These are phyloP conservation scores for Fusarium chlamydosporum DNA, from an alignment of 2,329 filamentous ascomycete species.

Conservation along the genomic window DNA sequence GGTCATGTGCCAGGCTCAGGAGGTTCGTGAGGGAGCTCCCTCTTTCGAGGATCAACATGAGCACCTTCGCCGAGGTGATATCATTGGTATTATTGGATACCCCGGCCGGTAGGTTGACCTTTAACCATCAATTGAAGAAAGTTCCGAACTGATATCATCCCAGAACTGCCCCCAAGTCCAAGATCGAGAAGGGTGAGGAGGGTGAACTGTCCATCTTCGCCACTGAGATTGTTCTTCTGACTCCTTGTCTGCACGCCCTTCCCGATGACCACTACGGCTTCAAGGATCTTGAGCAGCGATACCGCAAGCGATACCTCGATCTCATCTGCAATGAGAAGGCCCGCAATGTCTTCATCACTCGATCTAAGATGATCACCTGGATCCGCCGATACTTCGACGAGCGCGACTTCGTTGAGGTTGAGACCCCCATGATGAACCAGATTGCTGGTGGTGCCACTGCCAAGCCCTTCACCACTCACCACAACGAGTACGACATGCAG, in stretches of 20 bases:
- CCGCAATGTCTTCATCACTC: slow-evolving; percentile 85
- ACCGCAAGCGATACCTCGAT: slow-evolving; percentile 94
- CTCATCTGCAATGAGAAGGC: slow-evolving; percentile 95
- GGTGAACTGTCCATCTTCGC: slow-evolving; percentile 97
- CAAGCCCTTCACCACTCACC: slow-evolving; percentile 91
- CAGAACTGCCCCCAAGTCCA: slow-evolving; percentile 90
- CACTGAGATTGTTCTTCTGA: slow-evolving; percentile 84
- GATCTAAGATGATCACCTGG: slow-evolving; percentile 89
- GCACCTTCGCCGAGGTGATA: slow-evolving; percentile 89
- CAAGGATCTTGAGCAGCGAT: slow-evolving; percentile 94
- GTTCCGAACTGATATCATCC: slow-evolving; percentile 46
- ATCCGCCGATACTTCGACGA: slow-evolving; percentile 91
- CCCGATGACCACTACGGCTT: slow-evolving; percentile 94
- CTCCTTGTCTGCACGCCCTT: slow-evolving; percentile 83
- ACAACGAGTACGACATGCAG: slow-evolving; percentile 96
- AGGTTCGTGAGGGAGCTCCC: slow-evolving; percentile 74
- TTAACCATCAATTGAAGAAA: neutral
- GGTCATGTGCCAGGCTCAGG: slow-evolving; percentile 90
- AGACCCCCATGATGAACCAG: slow-evolving; percentile 97
- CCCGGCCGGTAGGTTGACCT: slow-evolving; percentile 47
- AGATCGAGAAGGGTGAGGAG: slow-evolving; percentile 77
- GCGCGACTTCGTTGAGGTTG: slow-evolving; percentile 90
- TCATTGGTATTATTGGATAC: slow-evolving; percentile 73
- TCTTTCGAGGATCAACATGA: slow-evolving; percentile 92
- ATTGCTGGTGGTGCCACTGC: slow-evolving; percentile 97